A percentile compares a stretch with the other conserved stretches of the same genome.
phyloP scores from a whole-genome alignment of 139 green algal species.

The Chlamydomonas schloesseri region DNA sequence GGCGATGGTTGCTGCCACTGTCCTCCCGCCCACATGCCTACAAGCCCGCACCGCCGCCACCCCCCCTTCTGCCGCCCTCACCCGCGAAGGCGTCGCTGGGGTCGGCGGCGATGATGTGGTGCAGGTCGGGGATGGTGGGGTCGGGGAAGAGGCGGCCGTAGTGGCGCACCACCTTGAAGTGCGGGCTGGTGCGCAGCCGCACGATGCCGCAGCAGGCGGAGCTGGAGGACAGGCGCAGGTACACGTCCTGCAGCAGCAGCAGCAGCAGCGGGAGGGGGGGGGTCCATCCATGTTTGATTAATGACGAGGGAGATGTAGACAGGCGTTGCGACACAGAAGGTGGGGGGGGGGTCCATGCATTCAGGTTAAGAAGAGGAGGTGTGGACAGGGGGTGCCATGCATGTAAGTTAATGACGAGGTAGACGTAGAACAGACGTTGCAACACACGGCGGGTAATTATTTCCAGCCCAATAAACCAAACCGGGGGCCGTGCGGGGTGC shows the following conservation, averaged over 20 bases:
- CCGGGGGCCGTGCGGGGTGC: too few species aligned
- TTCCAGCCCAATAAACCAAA: too few species aligned
- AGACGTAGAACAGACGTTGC: too few species aligned
- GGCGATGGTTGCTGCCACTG: too few species aligned
- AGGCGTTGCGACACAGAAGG: too few species aligned
- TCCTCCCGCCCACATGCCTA: not conserved
- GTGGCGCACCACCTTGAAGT: constrained; percentile 66
- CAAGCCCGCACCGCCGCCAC: not conserved
- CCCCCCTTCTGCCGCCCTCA: not conserved
- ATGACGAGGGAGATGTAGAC: too few species aligned
- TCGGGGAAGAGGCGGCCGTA: constrained; percentile 81
- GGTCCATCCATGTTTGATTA: not conserved
- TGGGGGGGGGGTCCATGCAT: too few species aligned
- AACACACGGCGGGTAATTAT: too few species aligned
- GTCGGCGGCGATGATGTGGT: constrained; percentile 78
- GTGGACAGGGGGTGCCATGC: too few species aligned
- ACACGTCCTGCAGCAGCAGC: constrained; percentile 81
- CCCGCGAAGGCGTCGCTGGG: constrained; percentile 75
- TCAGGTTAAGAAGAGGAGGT: too few species aligned
- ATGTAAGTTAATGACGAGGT: too few species aligned
- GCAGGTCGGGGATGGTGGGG: constrained; percentile 78
- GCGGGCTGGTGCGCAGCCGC: constrained; percentile 79
- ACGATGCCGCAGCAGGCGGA: constrained; percentile 76
- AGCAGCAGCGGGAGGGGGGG: not conserved
- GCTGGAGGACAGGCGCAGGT: constrained; percentile 75